Evolutionary conservation across 768 basidiomycete genomes (phyloP), one percentile per base, ranked within the genome.

Genomic region (Floccularia luteovirens): DNA sequence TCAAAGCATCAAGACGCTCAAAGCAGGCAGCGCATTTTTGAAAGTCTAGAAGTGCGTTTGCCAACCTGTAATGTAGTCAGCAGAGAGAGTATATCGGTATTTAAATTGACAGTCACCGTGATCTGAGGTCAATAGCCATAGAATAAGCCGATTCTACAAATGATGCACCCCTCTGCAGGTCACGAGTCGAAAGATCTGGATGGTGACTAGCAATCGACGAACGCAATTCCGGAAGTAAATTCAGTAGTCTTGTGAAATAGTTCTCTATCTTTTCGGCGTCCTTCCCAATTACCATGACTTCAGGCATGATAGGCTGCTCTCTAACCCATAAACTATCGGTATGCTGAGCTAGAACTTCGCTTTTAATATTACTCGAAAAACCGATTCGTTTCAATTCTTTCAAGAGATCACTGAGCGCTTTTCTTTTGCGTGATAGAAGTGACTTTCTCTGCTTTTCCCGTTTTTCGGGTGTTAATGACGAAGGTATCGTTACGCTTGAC

Each of bases 361-460:
- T 74, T 52, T 82, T 86, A 37, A 89, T 61, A 38, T 75, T 84
- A 28, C 67, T 59, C 0, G 89, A 67, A 38, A 97, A 69, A 14
- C 96, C 96, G 14, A 75, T 66, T 1, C 75, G 72, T 56, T 88
- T 88, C 39, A 96, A 64, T 53, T 92, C 90, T 59, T 91, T 94
- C 46, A 96, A 65, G 14, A 96, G 67, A 54, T 98, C 92, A 20
- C 84, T 81, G 76, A 83, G 90, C 0, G 92, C 92, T 53, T 88
- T 89, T 45, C 86, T 69, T 64, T 98, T 99, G 35, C 89, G 76
- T 3, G 76, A 74, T 28, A 86, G 66, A 7, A 97, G 60, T 16
- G 79, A 76, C 56, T 92, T 93, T 39, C 62, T 69, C 48, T 71
- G 74, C 62, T 78, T 87, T 43, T 62, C 74, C 44, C 68, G 76